Conservation (phyloP, 176 grass and related monocot genomes). For the Phragmites australis region DNA sequence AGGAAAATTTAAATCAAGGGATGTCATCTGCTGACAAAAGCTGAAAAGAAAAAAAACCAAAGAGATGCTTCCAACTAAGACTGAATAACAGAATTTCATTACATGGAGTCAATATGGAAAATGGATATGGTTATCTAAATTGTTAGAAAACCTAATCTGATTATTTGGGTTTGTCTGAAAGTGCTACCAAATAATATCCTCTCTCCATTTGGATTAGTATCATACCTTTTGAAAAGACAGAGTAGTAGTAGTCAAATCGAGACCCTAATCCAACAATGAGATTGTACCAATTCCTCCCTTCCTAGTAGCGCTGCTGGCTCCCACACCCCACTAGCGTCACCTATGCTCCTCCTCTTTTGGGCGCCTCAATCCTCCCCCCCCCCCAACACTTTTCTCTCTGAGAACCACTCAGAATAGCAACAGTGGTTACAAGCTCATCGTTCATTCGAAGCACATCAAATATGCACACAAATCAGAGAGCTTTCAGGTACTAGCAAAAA, state of each 20-base stretch:
- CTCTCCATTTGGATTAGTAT: too few relatives aligned
- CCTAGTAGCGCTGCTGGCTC: too few relatives aligned
- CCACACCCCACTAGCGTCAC: too few relatives aligned
- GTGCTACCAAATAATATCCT: not conserved
- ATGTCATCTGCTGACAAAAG: not conserved
- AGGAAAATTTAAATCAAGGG: not conserved
- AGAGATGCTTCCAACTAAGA: too few relatives aligned
- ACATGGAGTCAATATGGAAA: not conserved
- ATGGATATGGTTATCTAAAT: not conserved
- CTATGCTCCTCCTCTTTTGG: too few relatives aligned
- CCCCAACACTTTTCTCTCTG: too few relatives aligned
- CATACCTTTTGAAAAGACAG: too few relatives aligned
- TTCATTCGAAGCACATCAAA: not conserved
- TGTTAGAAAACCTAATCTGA: conserved; percentile 13
- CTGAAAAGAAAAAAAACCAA: not conserved
- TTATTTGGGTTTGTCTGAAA: not conserved
- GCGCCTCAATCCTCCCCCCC: too few relatives aligned
- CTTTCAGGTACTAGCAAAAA: not conserved
- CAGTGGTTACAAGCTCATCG: conserved; percentile 38
- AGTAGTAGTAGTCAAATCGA: too few relatives aligned
- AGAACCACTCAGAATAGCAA: too few relatives aligned
- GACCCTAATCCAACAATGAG: not conserved
- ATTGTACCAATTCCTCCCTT: too few relatives aligned
- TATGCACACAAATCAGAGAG: conserved; percentile 11
- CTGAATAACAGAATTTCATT: not conserved